These are phyloP conservation scores for Gaeumannomyces sp. DNA, from an alignment of 2,329 filamentous ascomycete genomes.

Conservation along the genomic window DNA sequence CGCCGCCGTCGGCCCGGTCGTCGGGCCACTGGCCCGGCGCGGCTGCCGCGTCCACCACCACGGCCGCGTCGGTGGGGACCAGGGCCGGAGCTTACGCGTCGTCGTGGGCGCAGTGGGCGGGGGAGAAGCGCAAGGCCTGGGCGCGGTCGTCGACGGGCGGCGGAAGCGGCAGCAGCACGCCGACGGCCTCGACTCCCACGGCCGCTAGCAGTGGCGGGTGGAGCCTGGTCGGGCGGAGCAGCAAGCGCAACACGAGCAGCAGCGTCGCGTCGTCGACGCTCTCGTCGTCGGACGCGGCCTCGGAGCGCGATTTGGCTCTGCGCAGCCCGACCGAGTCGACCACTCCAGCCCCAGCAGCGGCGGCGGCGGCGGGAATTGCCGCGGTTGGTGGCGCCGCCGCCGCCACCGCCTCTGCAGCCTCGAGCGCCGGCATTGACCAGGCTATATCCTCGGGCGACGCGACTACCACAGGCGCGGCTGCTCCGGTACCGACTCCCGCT, in stretches of 20 bases:
- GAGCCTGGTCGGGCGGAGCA: conserved; percentile 10
- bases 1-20: conserved; percentile 29
- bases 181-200: conserved; percentile 2
- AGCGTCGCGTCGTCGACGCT: conserved; percentile 14
- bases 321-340: conserved; percentile 4
- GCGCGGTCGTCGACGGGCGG: conserved; percentile 21
- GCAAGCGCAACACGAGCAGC: conserved; percentile 20
- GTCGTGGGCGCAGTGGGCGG: conserved; percentile 64
- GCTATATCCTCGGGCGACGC: neutral
- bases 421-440: neutral
- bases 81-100: conserved; percentile 60
- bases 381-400: neutral
- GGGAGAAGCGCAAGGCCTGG: conserved; percentile 63
- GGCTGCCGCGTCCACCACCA: conserved; percentile 22
- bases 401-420: neutral
- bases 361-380: neutral
- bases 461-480: neutral
- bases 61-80: conserved; percentile 35
- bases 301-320: conserved; percentile 3
- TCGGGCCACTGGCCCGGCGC: conserved; percentile 33
- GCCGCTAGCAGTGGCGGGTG: conserved; percentile 9
- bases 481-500: neutral
- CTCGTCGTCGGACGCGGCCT: conserved; percentile 13
- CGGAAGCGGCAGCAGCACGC: conserved; percentile 3
- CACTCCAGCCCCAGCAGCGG: neutral